Base-by-base conservation (phyloP, 495 filamentous ascomycete species). In the Penicillium crystallinum region DNA sequence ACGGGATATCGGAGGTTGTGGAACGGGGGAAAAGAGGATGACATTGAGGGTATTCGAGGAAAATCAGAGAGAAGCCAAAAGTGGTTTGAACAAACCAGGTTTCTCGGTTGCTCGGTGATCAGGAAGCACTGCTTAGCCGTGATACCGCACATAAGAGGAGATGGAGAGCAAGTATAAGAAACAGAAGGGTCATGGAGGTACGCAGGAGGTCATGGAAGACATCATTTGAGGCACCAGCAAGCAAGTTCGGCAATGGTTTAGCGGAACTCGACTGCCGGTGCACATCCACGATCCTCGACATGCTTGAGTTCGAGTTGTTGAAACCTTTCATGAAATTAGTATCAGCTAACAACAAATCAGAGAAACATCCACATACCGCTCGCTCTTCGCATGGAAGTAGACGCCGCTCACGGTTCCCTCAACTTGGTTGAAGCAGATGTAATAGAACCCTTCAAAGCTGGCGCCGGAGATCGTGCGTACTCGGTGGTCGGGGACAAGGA, bases 391-490 rank as follows among this genome's bases (percentile, higher is more conserved):
- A 72, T 99, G 95, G 67, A 95, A 99, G 69, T 99, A 99, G 43
- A 96, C 96, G 9, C 95, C 95, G 59, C 81, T 89, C 14, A 99
- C 86, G 30, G 77, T 85, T 14, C 93, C 93, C 22, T 79, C 73
- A 11, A 88, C 74, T 71, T 97, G 95, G 65, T 97, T 96, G 73
- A 97, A 99, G 71, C 91, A 97, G 52, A 99, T 97, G 59, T 97
- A 99, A 64, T 99, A 99, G 63, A 99, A 99, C 0, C 95, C 95
- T 57, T 99, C 95, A 60, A 97, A 99, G 58, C 91, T 96, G 1
- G 95, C 95, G 4, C 95, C 95, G 23, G 82, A 85, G 53, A 99
- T 93, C 15, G 88, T 90, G 52, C 83, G 76, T 18, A 97, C 90
- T 2, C 89, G 81, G 68, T 99, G 95, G 60, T 97, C 90, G 9